Evolutionary conservation across 2,329 filamentous ascomycete species (phyloP).

Genomic region (Rutstroemia sp.): DNA sequence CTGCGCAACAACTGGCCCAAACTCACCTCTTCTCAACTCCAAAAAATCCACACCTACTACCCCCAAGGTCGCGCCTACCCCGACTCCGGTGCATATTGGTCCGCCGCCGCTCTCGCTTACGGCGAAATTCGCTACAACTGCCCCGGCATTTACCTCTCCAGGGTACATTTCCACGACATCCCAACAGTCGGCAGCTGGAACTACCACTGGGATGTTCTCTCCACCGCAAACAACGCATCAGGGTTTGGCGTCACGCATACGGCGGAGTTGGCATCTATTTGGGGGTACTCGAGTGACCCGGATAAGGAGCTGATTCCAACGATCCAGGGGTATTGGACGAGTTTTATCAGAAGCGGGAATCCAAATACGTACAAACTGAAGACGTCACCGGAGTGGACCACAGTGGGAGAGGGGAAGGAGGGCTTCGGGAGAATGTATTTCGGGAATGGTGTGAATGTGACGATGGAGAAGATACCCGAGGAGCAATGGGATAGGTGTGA

Average conservation of each 20-base stretch:
- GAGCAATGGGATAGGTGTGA: constrained; percentile 2
- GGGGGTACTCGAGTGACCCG: constrained; percentile 42
- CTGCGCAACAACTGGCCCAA: constrained; percentile 51
- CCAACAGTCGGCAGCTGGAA: constrained; percentile 44
- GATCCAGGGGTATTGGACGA: constrained; percentile 65
- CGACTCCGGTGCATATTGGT: constrained; percentile 49
- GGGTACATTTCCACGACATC: constrained; percentile 15
- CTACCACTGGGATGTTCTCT: constrained; percentile 55
- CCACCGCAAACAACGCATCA: constrained; percentile 41
- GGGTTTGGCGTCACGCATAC: constrained; percentile 61
- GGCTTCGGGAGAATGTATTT: not conserved
- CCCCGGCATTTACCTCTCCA: constrained; percentile 46
- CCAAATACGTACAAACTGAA: constrained; percentile 48
- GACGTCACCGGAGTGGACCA: constrained; percentile 43
- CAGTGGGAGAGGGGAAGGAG: not conserved
- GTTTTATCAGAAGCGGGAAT: constrained; percentile 58
- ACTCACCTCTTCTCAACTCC: constrained; percentile 43
- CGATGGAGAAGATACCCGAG: constrained; percentile 7
- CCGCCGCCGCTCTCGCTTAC: constrained; percentile 49
- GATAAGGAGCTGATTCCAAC: constrained; percentile 31
- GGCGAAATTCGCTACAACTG: constrained; percentile 61
- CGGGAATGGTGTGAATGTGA: not conserved
- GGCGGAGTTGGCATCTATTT: constrained; percentile 58
- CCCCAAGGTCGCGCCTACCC: constrained; percentile 41
- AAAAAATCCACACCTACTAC: constrained; percentile 46